phyloP scores from a whole-genome alignment of 371 early-diverging fungal species.

The Chytridium lagenaria region DNA sequence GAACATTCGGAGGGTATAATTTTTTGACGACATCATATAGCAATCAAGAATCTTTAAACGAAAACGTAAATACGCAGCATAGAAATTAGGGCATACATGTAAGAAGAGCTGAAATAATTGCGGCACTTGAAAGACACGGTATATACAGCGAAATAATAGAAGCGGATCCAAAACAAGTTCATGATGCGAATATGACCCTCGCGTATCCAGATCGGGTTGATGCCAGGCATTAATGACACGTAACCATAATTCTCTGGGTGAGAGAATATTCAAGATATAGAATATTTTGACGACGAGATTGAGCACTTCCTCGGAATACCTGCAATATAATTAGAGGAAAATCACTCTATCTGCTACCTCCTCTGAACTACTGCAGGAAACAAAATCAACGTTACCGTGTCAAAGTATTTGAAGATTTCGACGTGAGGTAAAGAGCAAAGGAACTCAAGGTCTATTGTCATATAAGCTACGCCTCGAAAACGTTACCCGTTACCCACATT shows the following conservation, averaged over 20 bases:
- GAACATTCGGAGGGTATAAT: conserved; percentile 40
- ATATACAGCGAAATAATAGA: conserved; percentile 51
- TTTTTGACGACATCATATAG: conserved; percentile 50
- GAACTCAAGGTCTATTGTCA: conserved; percentile 25
- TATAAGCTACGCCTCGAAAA: background rate
- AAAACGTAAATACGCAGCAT: background rate
- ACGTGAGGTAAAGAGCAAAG: conserved; percentile 22
- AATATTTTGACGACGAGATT: conserved; percentile 45
- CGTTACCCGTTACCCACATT: background rate
- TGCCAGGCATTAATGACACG: conserved; percentile 52
- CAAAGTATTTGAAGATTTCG: conserved; percentile 26
- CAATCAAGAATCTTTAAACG: conserved; percentile 46
- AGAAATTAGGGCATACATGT: conserved; percentile 27
- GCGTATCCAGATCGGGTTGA: conserved; percentile 17
- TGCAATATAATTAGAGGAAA: background rate
- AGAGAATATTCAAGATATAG: conserved; percentile 46
- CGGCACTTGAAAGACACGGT: conserved; percentile 46
- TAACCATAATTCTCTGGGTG: conserved; percentile 52
- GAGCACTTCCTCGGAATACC: conserved; percentile 14
- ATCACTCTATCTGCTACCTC: background rate
- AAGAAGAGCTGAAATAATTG: conserved; percentile 51
- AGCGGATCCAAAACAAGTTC: conserved; percentile 60
- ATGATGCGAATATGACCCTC: conserved; percentile 29
- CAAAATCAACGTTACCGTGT: conserved; percentile 9
- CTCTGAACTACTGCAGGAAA: conserved; percentile 9